Conservation (phyloP, 345 rosid species). For the Streptanthus diversifolius region DNA sequence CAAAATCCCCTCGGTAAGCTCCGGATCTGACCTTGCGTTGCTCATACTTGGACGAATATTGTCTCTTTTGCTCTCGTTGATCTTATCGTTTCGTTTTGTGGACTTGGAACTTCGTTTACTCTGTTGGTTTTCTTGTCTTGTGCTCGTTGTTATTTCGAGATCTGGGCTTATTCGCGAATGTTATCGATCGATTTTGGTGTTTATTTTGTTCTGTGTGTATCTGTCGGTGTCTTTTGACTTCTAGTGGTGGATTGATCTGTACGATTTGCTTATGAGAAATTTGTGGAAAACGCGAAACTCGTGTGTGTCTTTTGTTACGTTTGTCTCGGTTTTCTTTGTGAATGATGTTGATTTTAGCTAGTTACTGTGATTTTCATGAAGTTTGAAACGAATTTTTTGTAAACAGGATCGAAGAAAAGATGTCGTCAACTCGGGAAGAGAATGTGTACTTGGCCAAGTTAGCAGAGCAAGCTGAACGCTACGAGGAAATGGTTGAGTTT, state of each 20-base stretch:
- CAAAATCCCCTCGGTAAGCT: slow-evolving; percentile 26
- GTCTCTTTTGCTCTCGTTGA: not conserved
- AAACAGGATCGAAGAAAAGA: slow-evolving; percentile 21
- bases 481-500: slow-evolving; percentile 97
- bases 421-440: slow-evolving; percentile 73
- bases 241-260: not conserved
- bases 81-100: not conserved
- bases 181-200: not conserved
- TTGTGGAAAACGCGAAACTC: not conserved
- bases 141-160: slow-evolving; percentile 5
- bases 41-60: not conserved
- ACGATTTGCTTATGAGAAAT: too few species aligned
- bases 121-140: not conserved
- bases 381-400: not conserved
- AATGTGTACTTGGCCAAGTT: slow-evolving; percentile 92
- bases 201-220: not conserved
- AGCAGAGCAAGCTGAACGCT: slow-evolving; percentile 98
- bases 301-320: not conserved
- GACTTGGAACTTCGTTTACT: not conserved
- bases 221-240: not conserved
- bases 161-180: not conserved
- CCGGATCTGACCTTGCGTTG: slow-evolving; percentile 11
- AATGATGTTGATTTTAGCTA: not conserved
- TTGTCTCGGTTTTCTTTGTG: too few species aligned
- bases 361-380: not conserved